Evolutionary conservation across 1,139 yeast species (phyloP), one percentile per base, ranked within the genome.

Genomic region (Sugiyamaella novakii): DNA sequence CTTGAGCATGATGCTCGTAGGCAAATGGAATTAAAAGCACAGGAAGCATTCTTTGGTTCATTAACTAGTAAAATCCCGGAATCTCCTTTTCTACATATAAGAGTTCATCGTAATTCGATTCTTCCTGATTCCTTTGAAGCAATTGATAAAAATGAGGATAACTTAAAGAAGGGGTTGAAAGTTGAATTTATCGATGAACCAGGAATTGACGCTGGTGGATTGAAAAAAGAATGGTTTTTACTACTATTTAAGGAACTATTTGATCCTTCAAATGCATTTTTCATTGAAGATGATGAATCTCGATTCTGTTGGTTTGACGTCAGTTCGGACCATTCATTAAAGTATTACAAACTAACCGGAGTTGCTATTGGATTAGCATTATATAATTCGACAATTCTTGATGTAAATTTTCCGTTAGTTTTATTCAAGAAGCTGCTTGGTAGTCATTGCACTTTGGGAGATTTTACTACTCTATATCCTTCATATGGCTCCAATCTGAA

Each of bases 161-260:
- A 87, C 59, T 72, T 91, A 53, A 83, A 84, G 61, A 91, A 89
- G 63, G 78, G 88, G 2, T 68, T 91, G 24, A 75, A 81, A 55
- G 84, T 92, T 10, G 91, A 86, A 59, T 92, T 92, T 65, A 67
- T 84, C 2, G 83, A 83, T 48, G 98, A 92, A 61, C 94, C 92
- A 0, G 98, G 98, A 0, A 77, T 91, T 18, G 98, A 92, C 70
- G 97, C 89, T 0, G 98, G 98, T 1, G 98, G 98, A 0, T 73
- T 91, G 53, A 80, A 83, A 57, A 91, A 89, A 63, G 98, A 92
- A 62, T 92, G 98, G 98, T 91, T 92, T 65, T 71, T 82, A 44
- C 66, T 89, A 27, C 69, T 92, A 36, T 82, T 87, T 1, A 78
- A 79, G 51, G 83, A 83, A 19, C 66, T 92, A 1, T 86, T 91